phyloP scores from a whole-genome alignment of 352 stramenopile species.

The Chrysophaeum taylorii region DNA sequence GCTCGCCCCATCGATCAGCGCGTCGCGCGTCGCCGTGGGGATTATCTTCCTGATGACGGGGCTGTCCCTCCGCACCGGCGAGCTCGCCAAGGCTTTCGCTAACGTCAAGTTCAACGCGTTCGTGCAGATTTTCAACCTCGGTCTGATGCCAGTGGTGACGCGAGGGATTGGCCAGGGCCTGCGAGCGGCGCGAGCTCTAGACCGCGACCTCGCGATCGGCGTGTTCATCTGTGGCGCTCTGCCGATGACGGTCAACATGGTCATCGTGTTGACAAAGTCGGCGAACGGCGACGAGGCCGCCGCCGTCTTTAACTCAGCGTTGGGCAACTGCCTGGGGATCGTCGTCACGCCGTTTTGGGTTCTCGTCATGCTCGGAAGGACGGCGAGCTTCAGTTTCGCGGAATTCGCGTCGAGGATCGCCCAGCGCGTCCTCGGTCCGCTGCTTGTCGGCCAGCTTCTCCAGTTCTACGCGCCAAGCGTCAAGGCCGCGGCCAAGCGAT shows the following conservation, averaged over 20 bases:
- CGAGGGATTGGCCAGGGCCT: neutral
- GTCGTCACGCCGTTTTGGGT: slow-evolving; percentile 43
- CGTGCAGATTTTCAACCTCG: slow-evolving; percentile 20
- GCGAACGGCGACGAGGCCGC: slow-evolving; percentile 18
- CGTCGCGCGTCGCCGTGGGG: slow-evolving; percentile 48
- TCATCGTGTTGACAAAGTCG: slow-evolving; percentile 21
- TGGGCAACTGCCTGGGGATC: slow-evolving; percentile 43
- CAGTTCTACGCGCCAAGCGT: slow-evolving; percentile 28
- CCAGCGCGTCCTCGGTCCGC: slow-evolving; percentile 37
- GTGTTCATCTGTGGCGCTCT: slow-evolving; percentile 6
- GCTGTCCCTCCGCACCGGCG: slow-evolving; percentile 3
- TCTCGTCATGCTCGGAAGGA: slow-evolving; percentile 38
- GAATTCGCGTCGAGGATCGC: slow-evolving; percentile 39
- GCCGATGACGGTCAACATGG: slow-evolving; percentile 25
- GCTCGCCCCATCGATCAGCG: slow-evolving; percentile 44
- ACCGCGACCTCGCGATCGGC: slow-evolving; percentile 7
- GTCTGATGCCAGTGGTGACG: neutral
- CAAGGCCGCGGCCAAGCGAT: slow-evolving; percentile 31
- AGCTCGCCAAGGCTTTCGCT: slow-evolving; percentile 15
- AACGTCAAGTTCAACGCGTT: slow-evolving; percentile 18
- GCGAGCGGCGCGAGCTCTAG: neutral
- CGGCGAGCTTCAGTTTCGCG: slow-evolving; percentile 29
- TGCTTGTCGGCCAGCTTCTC: slow-evolving; percentile 38
- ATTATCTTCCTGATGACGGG: slow-evolving; percentile 43
- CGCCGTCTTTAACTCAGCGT: slow-evolving; percentile 42